Conservation (phyloP, 768 basidiomycete species). For the Hebeloma cylindrosporum region DNA sequence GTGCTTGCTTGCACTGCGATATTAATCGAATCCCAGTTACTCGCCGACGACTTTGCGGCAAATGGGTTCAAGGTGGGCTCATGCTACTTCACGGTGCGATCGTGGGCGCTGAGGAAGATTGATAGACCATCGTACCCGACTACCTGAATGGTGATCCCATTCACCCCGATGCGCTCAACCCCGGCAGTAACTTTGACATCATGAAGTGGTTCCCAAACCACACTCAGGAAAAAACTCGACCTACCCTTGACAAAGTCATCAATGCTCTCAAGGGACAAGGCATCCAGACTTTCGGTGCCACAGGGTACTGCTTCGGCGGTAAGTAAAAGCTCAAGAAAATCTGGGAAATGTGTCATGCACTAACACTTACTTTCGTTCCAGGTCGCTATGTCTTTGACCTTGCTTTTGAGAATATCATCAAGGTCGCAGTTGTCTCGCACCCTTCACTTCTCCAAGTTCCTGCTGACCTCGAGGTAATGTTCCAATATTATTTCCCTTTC, state of each 20-base stretch:
- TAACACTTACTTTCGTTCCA: slow-evolving; percentile 17
- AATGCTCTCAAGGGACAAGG: slow-evolving; percentile 57
- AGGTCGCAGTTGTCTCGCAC: slow-evolving; percentile 53
- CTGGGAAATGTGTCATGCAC: not conserved
- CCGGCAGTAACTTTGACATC: slow-evolving; percentile 38
- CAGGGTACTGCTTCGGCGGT: slow-evolving; percentile 75
- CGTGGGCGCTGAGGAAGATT: too few species aligned
- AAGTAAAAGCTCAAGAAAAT: slow-evolving; percentile 11
- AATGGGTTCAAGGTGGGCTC: slow-evolving; percentile 44
- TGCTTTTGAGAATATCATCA: slow-evolving; percentile 52
- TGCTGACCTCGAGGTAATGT: slow-evolving; percentile 67
- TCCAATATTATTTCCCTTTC: slow-evolving; percentile 1
- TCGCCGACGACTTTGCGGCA: slow-evolving; percentile 42
- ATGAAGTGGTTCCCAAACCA: slow-evolving; percentile 47
- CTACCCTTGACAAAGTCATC: slow-evolving; percentile 55
- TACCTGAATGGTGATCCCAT: slow-evolving; percentile 43
- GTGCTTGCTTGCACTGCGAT: not conserved
- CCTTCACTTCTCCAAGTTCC: slow-evolving; percentile 63
- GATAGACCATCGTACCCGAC: slow-evolving; percentile 41
- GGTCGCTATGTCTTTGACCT: slow-evolving; percentile 62
- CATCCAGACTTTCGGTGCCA: slow-evolving; percentile 55
- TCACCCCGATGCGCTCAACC: slow-evolving; percentile 34
- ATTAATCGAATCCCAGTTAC: slow-evolving; percentile 23
- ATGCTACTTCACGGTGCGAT: too few species aligned
- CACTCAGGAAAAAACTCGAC: slow-evolving; percentile 39